Evolutionary conservation across 306 rosid species (phyloP), one percentile per base, ranked within the genome.

Genomic region (Macrotyloma uniflorum): DNA sequence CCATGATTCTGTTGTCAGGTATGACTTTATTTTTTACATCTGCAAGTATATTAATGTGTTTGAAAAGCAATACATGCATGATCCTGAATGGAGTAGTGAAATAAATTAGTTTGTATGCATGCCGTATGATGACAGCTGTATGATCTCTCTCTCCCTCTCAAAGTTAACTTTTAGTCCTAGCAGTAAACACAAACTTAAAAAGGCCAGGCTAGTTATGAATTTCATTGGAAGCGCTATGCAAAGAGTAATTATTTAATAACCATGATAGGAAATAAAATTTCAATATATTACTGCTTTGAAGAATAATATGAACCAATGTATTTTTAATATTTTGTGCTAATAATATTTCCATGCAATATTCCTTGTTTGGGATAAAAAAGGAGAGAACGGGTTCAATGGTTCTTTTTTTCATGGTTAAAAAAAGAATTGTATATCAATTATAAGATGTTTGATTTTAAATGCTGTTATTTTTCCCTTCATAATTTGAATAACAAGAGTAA

Each of bases 1-100:
- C 85, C 68, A 79, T 22, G 59, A 78, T 70, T 65, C 57, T 70
- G 12, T 74, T 51, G 28, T 38, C 90, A 83, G 83, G 97, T 88
- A 87, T 72, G 87, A 67, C 63, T 69, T 80, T 35, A 79, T 67
- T 80, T 72, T 61, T 18, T 28, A 20, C 40, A 38, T 24, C 32
- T 8, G 67, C 61, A 66, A 35, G 35, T 55, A 42, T 36, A 46
- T 26, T 72, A 30, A 30, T 67, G 69, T 69, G 35, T 55, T 51
- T 78, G 35, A 72, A 53, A 20, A 59, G 32, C 23, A 61, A 46
- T 80, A 57, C 57, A 38, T 75, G 14, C 24, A 1, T 43, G 5
- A 22, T 49, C 61, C 30, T 61, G 50, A 38, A 9, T 68, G 68
- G 43, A 69, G 24, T 46, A 30, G 32, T 73, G 53, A 15, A n/a